phyloP scores from a whole-genome alignment of 1,284 basidiomycete genomes.

The Sanghuangporus sanghuang region DNA sequence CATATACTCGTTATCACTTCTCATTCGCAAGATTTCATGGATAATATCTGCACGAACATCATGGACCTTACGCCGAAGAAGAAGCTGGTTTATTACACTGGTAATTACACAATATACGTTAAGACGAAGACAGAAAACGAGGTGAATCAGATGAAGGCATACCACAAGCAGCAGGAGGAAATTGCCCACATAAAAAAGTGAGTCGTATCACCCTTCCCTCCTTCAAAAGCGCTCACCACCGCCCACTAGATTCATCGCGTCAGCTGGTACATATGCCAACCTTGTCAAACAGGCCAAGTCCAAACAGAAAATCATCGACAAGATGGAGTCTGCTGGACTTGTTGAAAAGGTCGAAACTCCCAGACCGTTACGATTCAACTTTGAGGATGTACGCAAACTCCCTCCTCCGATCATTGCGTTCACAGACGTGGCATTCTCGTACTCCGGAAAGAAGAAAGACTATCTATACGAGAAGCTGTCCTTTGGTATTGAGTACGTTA shows the following conservation, averaged over 20 bases:
- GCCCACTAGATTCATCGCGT: constrained; percentile 47
- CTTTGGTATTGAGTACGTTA: constrained; percentile 50
- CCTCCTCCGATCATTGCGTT: constrained; percentile 67
- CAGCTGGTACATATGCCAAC: constrained; percentile 67
- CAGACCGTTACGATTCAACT: constrained; percentile 54
- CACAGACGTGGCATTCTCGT: constrained; percentile 62
- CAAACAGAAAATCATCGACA: constrained; percentile 71
- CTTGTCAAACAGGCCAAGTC: constrained; percentile 70
- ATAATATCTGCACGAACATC: constrained; percentile 61
- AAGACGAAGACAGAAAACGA: constrained; percentile 65
- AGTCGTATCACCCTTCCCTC: constrained; percentile 19
- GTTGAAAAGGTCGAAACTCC: constrained; percentile 48
- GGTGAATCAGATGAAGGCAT: constrained; percentile 69
- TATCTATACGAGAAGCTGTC: constrained; percentile 56
- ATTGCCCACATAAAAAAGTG: constrained; percentile 60
- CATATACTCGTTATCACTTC: constrained; percentile 58
- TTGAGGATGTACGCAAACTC: constrained; percentile 58
- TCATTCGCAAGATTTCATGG: constrained; percentile 68
- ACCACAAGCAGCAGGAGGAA: constrained; percentile 66
- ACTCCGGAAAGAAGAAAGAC: constrained; percentile 54
- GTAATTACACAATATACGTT: constrained; percentile 65
- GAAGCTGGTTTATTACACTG: constrained; percentile 53
- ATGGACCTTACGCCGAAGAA: constrained; percentile 53
- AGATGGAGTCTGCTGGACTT: constrained; percentile 68
- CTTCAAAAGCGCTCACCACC: background rate